phyloP scores from a whole-genome alignment of 176 grass and related monocot genomes.

The Thalia dealbata region DNA sequence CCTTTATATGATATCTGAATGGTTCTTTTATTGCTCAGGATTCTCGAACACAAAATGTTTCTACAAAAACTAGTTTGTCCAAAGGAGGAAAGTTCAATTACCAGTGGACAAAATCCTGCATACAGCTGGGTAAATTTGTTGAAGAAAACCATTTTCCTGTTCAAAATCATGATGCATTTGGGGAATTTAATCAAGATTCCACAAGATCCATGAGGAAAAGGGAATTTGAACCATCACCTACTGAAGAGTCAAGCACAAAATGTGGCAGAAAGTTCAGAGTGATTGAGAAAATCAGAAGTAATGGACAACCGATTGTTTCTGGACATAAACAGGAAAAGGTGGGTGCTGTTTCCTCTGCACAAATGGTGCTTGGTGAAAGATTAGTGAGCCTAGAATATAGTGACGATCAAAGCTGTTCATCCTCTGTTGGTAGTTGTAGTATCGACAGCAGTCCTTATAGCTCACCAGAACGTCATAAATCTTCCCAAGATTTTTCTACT shows the following conservation, averaged over 20 bases:
- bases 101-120: not conserved
- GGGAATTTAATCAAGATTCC: not conserved
- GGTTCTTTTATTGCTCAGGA: not conserved
- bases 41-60: not conserved
- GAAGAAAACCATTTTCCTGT: not conserved
- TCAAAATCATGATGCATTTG: not conserved
- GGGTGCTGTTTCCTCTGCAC: constrained; percentile 44
- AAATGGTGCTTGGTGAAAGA: constrained; percentile 30
- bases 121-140: not conserved
- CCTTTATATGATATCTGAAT: too few relatives aligned
- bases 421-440: constrained; percentile 86
- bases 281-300: constrained; percentile 2
- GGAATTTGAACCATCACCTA: constrained; percentile 4
- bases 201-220: constrained; percentile 40
- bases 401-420: constrained; percentile 45
- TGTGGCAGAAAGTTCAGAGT: constrained; percentile 36
- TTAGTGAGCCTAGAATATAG: constrained; percentile 13
- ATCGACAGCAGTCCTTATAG: constrained; percentile 23
- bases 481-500: constrained; percentile 27
- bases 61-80: not conserved
- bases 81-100: not conserved
- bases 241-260: constrained; percentile 19
- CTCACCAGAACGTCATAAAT: too few relatives aligned
- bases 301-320: constrained; percentile 10
- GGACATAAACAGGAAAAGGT: constrained; percentile 45